Evolutionary conservation across 352 stramenopile genomes (phyloP), one percentile per base, ranked within the genome.

Genomic region (Globisporangium canariense): DNA sequence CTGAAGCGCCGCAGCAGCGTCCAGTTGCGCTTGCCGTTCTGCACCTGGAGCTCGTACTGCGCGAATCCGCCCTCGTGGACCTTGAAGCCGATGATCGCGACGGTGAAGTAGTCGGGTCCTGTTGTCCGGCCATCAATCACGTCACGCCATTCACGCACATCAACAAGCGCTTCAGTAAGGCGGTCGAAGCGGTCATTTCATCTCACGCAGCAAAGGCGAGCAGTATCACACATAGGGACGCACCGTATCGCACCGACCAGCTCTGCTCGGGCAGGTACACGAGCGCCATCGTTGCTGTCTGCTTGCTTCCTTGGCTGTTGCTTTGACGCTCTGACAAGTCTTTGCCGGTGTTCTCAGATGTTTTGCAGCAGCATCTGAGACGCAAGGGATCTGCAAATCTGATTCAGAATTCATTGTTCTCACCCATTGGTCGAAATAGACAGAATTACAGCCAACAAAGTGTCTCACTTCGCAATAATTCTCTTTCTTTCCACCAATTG

Each of bases 41-140:
- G 81, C 45, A 92, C 70, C 59, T 89, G 69, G 11, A 92, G 66
- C 62, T 90, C 81, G 67, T 88, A 92, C 56, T 81, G 66, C 20
- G 83, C 83, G 65, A 81, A 86, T 52, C 71, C 47, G 54, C 75
- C 50, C 8, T 80, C 73, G 63, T 86, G 78, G 11, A 92, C 66
- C 9, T 75, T 49, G 46, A 78, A 73, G 32, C 73, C 73, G 58
- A 88, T 75, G 46, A 89, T 82, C 18, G 76, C 71, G 53, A 86
- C 79, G 0, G 83, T 92, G 63, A 90, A 92, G 70, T 90, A 92
- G 65, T 92, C 81, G 0, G 78, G 70, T 4, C 83, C 83, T 91
- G 60, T 40, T 9, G 22, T 30, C 30, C 52, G 41, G 62, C 50
- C 18, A 34, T 25, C 9, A n/a, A 54, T 13, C 45, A 58, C 18